Evolutionary conservation across 2,329 filamentous ascomycete genomes (phyloP).

Genomic region (Trematosphaeria pertusa): DNA sequence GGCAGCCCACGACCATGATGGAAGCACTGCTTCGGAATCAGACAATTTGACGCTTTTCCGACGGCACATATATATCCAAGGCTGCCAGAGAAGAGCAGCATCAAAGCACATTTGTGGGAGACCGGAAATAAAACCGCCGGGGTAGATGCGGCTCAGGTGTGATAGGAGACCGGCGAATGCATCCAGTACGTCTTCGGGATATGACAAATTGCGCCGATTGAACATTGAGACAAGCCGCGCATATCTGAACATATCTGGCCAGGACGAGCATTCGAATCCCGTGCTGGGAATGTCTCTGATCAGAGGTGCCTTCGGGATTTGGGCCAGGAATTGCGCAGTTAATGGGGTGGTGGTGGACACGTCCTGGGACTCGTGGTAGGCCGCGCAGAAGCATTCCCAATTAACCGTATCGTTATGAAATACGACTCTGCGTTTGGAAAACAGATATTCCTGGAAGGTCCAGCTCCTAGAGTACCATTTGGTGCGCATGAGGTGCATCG

Average conservation of each 20-base stretch:
- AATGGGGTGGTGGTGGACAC: constrained; percentile 2
- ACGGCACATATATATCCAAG: constrained; percentile 13
- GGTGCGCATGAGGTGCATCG: constrained; percentile 12
- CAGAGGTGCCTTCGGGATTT: not conserved
- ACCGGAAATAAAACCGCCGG: constrained; percentile 24
- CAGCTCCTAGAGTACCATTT: constrained; percentile 23
- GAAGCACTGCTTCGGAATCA: constrained; percentile 2
- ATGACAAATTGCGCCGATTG: constrained; percentile 20
- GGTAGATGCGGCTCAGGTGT: constrained; percentile 15
- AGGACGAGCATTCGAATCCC: constrained; percentile 10
- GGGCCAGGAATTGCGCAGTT: no score
- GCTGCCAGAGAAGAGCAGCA: constrained; percentile 26
- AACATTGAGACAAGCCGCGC: constrained; percentile 17
- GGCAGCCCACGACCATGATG: constrained; percentile 23
- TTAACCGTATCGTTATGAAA: constrained; percentile 22
- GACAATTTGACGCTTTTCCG: constrained; percentile 7
- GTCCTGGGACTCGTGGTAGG: constrained; percentile 15
- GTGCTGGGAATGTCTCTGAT: not conserved
- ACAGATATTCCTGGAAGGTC: constrained; percentile 26
- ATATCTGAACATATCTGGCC: constrained; percentile 21
- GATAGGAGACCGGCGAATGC: constrained; percentile 24
- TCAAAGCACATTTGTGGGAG: constrained; percentile 29
- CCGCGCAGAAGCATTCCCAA: constrained; percentile 20
- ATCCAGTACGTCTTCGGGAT: constrained; percentile 24
- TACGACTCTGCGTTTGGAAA: constrained; percentile 17